Base-by-base conservation (phyloP, 495 filamentous ascomycete genomes). In the Wilcoxina mikolae region DNA sequence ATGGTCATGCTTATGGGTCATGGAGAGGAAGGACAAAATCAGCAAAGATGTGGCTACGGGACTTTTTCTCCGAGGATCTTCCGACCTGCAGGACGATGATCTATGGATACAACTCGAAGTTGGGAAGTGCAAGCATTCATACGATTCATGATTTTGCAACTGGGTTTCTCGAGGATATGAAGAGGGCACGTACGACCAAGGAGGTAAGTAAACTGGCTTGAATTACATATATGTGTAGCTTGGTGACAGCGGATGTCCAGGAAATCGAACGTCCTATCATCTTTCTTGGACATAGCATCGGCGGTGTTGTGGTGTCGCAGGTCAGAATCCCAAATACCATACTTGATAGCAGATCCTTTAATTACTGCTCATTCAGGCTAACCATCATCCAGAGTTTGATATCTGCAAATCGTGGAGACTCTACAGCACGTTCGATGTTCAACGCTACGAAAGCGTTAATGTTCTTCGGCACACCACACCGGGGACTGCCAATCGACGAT, bases 31-130 rank as follows among this genome's bases (percentile, higher is more conserved):
- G 39, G 20, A 43, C 17, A 25, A 0, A 42, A 5, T n/a, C 44
- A 22, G 25, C 22, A 31, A 50, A 33, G 24, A 56, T 56, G 54
- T 56, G 54, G 54, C 38, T 56, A 23, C 54, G 54, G 0, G 43
- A 56, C 28, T 56, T 56, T 26, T 48, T 56, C 38, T 49, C 42
- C 1, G 20, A 50, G 29, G 45, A 51, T 25, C 45, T 51, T 35
- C 54, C 54, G n/a, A 56, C 23, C 43, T 56, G 54, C 39, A 50
- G 54, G 11, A 56, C 54, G 11, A 28, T 56, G 54, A 56, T 33
- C 12, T 56, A 50, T 25, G 54, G 54, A 2, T 49, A 49, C 17
- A 24, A 56, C 23, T 49, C 54, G 3, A 56, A 38, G 10, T 23
- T 56, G 12, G 3, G 12, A 3, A 56, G 28, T 41, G 11, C 2